Evolutionary conservation across 208 protist genomes (phyloP), one percentile per base, ranked within the genome.

Genomic region (Wallacemonas sp.): DNA sequence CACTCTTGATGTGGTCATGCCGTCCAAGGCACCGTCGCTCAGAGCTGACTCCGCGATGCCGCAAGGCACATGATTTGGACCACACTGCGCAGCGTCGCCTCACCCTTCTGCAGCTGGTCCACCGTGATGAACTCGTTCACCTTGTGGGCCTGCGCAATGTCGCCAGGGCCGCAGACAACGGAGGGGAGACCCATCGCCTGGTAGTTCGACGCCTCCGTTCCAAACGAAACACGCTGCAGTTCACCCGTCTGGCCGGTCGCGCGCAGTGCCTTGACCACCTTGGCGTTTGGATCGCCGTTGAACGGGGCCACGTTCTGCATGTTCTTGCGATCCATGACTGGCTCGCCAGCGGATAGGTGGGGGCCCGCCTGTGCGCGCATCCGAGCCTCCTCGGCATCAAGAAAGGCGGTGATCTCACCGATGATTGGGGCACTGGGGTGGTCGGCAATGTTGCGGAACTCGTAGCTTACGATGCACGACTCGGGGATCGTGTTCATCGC

Each of bases 61-160:
- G 15, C 27, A 21, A 34, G 54, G 26, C 71, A 80, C 75, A 73
- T 60, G 34, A 67, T 44, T 58, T 73, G 54, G 37, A 73, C 71
- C 15, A 73, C 71, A 12, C 48, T 48, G 2, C 71, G 79, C 15
- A 89, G 37, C 13, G 81, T 76, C 15, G 34, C 30, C 21, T 71
- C 55, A 42, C 79, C 71, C 48, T 70, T 84, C 46, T 79, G 66
- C 42, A 86, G 70, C 62, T 90, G 74, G 33, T 84, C 77, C 54
- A 86, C 29, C 12, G 68, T 42, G 22, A 90, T 69, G 53, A 85
- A 90, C 66, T 90, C 83, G 68, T 90, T 81, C 9, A 74, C 54
- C 58, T 82, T 72, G 76, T 90, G 83, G 44, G 83, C 83, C 59
- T 86, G 79, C 9, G 79, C 68, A 52, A 86, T 86, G 59, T 61